A percentile compares a stretch with the other conserved stretches of the same genome.
These are phyloP conservation scores for Cephalotrichum gorgonifer DNA, from an alignment of 2,329 filamentous ascomycete species.

Conservation along the genomic window DNA sequence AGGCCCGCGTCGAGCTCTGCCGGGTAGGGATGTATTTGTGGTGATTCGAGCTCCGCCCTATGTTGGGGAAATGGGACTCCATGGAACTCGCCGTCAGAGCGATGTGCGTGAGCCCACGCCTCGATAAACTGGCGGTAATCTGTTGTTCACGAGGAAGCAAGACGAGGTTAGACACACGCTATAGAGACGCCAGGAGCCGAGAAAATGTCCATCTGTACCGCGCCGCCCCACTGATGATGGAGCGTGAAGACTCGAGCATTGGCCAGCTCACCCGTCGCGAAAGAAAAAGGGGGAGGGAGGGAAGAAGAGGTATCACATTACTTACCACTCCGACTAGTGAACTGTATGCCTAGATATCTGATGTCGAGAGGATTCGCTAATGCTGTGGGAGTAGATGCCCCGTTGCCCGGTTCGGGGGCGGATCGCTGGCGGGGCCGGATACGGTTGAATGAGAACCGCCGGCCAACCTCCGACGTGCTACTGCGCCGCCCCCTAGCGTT, in stretches of 20 bases:
- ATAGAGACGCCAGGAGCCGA: neutral
- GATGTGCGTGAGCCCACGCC: conserved; percentile 34
- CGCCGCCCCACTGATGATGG: neutral
- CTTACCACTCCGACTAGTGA: conserved; percentile 35
- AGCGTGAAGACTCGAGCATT: neutral
- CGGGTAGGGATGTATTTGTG: conserved; percentile 26
- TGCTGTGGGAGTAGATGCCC: conserved; percentile 11
- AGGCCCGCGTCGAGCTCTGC: conserved; percentile 11
- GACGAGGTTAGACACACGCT: neutral
- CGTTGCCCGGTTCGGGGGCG: conserved; percentile 4
- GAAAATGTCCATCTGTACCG: neutral
- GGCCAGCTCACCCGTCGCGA: neutral
- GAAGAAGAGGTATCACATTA: too few relatives aligned
- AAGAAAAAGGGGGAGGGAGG: neutral
- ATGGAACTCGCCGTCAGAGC: conserved; percentile 33
- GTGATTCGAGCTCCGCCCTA: conserved; percentile 35
- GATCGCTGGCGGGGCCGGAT: conserved; percentile 28
- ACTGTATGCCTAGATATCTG: conserved; percentile 38
- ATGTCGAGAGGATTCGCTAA: conserved; percentile 25
- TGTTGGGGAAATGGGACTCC: conserved; percentile 33
- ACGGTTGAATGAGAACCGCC: conserved; percentile 32
- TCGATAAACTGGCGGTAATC: conserved; percentile 36
- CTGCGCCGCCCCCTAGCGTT: conserved; percentile 27
- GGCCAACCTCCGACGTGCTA: conserved; percentile 26
- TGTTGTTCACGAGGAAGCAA: conserved; percentile 10